Conservation (phyloP, 768 basidiomycete genomes). For the Hericium coralloides region DNA sequence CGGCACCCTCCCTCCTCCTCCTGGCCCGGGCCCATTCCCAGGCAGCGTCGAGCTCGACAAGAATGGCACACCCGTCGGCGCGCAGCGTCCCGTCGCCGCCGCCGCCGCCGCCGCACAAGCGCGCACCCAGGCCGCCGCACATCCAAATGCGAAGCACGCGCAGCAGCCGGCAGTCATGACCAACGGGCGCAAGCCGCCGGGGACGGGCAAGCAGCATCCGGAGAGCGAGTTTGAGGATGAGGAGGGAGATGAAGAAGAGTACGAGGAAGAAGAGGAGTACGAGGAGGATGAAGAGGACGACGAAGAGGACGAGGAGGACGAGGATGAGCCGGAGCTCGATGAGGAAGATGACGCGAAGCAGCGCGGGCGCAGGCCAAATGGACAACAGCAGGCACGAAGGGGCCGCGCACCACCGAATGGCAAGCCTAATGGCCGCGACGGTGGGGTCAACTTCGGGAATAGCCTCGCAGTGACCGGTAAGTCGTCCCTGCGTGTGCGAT, state of each 20-base stretch:
- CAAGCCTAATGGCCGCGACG: slow-evolving; percentile 46
- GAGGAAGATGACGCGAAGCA: slow-evolving; percentile 23
- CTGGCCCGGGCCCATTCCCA: slow-evolving; percentile 96
- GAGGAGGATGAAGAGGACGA: slow-evolving; percentile 67
- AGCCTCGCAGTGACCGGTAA: slow-evolving; percentile 76
- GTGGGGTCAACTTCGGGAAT: slow-evolving; percentile 72
- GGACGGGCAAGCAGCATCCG: slow-evolving; percentile 26
- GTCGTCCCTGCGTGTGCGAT: slow-evolving; percentile 20
- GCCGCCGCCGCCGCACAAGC: slow-evolving; percentile 2
- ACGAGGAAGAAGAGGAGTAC: slow-evolving; percentile 47
- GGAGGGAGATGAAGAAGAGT: slow-evolving; percentile 46
- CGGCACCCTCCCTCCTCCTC: slow-evolving; percentile 83
- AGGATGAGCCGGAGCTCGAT: slow-evolving; percentile 27
- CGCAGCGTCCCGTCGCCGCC: slow-evolving; percentile 16
- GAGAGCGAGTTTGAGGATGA: slow-evolving; percentile 64
- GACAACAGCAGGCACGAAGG: slow-evolving; percentile 11
- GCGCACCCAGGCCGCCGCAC: not conserved
- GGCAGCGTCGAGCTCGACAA: slow-evolving; percentile 96
- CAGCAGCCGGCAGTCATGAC: slow-evolving; percentile 22
- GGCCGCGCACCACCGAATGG: slow-evolving; percentile 31
- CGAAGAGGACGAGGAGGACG: slow-evolving; percentile 56
- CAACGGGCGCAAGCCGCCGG: slow-evolving; percentile 33
- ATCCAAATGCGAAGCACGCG: slow-evolving; percentile 11
- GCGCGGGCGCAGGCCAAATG: slow-evolving; percentile 16
- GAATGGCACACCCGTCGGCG: slow-evolving; percentile 62